phyloP scores from a whole-genome alignment of 768 basidiomycete genomes.

The Macrolepiota dolichaula region DNA sequence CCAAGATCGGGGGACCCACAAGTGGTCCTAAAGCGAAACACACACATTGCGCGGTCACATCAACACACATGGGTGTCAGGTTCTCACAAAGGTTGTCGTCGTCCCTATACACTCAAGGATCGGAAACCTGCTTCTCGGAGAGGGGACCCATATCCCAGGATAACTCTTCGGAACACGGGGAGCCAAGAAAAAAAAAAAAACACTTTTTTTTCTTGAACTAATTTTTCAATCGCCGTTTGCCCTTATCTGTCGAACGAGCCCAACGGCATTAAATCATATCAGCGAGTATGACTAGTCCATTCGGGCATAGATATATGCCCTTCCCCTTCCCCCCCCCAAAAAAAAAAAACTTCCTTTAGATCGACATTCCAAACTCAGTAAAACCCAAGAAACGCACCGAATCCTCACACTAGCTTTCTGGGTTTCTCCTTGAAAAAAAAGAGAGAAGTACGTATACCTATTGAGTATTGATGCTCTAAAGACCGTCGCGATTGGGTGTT shows the following conservation, averaged over 20 bases:
- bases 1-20: too few relatives aligned
- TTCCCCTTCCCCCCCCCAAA: neutral
- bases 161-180: too few relatives aligned
- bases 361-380: neutral
- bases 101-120: too few relatives aligned
- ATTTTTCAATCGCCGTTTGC: neutral
- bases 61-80: too few relatives aligned
- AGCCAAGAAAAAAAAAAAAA: too few relatives aligned
- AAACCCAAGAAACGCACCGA: neutral
- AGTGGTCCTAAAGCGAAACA: too few relatives aligned
- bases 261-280: neutral
- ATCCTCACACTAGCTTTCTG: neutral
- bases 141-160: too few relatives aligned
- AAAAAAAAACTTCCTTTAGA: neutral
- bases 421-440: neutral
- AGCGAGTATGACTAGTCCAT: neutral
- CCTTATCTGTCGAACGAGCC: neutral
- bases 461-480: neutral
- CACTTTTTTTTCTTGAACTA: neutral
- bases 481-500: neutral
- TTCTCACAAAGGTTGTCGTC: too few relatives aligned
- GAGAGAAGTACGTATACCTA: neutral
- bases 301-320: neutral
- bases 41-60: too few relatives aligned
- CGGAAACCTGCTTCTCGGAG: too few relatives aligned